Percentiles rank a stretch among this genome's conserved stretches.
Conservation (phyloP, 176 grass and related monocot genomes). For the Juncus inflexus region DNA sequence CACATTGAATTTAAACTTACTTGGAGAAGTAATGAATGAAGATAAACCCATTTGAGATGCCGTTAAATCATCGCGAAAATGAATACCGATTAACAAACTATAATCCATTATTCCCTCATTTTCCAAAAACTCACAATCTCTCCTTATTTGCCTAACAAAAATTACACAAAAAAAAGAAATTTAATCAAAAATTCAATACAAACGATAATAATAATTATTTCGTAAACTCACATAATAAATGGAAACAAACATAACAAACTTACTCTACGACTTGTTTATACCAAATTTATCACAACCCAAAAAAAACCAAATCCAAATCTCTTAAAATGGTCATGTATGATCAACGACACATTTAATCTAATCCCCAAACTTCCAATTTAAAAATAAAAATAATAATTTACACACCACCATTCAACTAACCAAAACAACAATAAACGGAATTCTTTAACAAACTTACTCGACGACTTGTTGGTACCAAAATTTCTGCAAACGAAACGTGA, state of each 20-base stretch:
- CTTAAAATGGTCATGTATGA: slow-evolving; percentile 55
- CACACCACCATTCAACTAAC: no score
- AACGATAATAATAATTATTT: background rate
- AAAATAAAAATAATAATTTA: no score
- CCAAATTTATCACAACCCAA: slow-evolving; percentile 66
- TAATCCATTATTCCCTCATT: slow-evolving; percentile 92
- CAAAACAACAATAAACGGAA: no score
- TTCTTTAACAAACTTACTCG: slow-evolving; percentile 50
- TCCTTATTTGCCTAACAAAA: slow-evolving; percentile 58
- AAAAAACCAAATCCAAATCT: slow-evolving; percentile 96
- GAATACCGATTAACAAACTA: slow-evolving; percentile 87
- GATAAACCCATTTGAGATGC: slow-evolving; percentile 49
- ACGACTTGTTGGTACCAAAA: slow-evolving; percentile 64
- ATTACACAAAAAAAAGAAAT: slow-evolving; percentile 15
- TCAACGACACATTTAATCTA: no score
- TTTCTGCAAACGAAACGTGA: slow-evolving; percentile 72
- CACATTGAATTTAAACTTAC: slow-evolving; percentile 39
- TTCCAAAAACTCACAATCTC: slow-evolving; percentile 87
- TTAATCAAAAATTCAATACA: background rate
- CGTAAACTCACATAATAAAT: background rate
- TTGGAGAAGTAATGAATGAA: slow-evolving; percentile 57
- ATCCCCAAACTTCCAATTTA: no score
- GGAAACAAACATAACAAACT: slow-evolving; percentile 27
- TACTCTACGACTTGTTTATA: slow-evolving; percentile 72
- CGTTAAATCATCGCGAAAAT: slow-evolving; percentile 73